Evolutionary conservation across 768 basidiomycete species (phyloP).

Genomic region (Termitomyces sp.): DNA sequence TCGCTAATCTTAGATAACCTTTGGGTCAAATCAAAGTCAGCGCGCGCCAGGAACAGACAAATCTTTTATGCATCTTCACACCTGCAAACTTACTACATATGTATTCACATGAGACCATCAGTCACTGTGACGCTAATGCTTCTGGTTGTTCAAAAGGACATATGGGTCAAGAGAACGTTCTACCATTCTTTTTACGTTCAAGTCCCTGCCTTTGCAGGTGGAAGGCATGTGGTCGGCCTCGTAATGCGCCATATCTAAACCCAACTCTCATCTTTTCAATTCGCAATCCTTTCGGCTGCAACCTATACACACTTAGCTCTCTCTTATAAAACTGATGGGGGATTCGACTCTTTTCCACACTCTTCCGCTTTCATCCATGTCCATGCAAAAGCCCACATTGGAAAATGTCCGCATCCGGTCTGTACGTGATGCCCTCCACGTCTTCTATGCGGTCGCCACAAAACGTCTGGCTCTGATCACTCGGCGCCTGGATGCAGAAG

Average conservation of each 20-base stretch:
- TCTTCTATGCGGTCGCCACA: conserved; percentile 75
- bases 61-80: conserved; percentile 32
- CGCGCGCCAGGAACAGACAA: conserved; percentile 18
- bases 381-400: conserved; percentile 76
- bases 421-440: conserved; percentile 75
- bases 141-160: conserved; percentile 26
- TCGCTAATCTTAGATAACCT: conserved; percentile 38
- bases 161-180: conserved; percentile 35
- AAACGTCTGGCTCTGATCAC: conserved; percentile 72
- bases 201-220: conserved; percentile 33
- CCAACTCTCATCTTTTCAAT: conserved; percentile 50
- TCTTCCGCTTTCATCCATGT: conserved; percentile 19
- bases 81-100: conserved; percentile 34
- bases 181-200: conserved; percentile 34
- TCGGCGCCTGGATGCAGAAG: conserved; percentile 79
- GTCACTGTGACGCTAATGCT: conserved; percentile 16
- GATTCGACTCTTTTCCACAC: conserved; percentile 17
- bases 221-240: conserved; percentile 49
- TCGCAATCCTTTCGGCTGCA: conserved; percentile 29
- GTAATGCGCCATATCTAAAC: conserved; percentile 42
- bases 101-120: conserved; percentile 30
- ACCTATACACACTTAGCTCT: conserved; percentile 6
- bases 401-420: conserved; percentile 75
- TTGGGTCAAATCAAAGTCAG: conserved; percentile 25
- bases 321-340: conserved; percentile 20